Evolutionary conservation across 1,284 basidiomycete genomes (phyloP).

Genomic region (Earliella scabrosa): DNA sequence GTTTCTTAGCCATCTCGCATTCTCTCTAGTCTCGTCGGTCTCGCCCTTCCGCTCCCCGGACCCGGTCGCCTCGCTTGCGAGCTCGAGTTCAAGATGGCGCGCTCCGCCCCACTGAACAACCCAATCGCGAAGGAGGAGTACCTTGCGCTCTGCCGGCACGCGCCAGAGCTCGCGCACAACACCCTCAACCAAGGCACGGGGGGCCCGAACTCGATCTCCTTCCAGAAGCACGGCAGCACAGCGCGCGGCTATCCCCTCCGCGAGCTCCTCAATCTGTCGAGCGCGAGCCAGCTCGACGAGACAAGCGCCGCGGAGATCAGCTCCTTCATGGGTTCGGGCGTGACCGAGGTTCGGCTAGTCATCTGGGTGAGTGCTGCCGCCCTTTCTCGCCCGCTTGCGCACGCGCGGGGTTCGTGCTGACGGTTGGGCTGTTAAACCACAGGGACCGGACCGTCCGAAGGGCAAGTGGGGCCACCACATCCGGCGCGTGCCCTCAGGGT

Average conservation of each 20-base stretch:
- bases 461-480: background rate
- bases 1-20: background rate
- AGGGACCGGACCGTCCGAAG: background rate
- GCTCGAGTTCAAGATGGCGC: too few species aligned
- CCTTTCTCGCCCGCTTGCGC: background rate
- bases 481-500: background rate
- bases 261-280: background rate
- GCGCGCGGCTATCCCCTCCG: background rate
- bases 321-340: background rate
- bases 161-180: background rate
- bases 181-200: background rate
- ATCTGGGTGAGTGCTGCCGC: conserved; percentile 1
- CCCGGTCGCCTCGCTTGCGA: too few species aligned
- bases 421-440: background rate
- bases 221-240: background rate
- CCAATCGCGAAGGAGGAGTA: background rate
- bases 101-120: background rate
- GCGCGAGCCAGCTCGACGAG: background rate
- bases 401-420: background rate
- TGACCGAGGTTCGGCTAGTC: background rate
- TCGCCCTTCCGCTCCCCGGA: too few species aligned
- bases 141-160: background rate
- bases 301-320: background rate
- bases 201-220: background rate
- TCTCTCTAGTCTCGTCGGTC: background rate